Evolutionary conservation across 495 filamentous ascomycete genomes (phyloP).

Genomic region (Aspergillus diversus): DNA sequence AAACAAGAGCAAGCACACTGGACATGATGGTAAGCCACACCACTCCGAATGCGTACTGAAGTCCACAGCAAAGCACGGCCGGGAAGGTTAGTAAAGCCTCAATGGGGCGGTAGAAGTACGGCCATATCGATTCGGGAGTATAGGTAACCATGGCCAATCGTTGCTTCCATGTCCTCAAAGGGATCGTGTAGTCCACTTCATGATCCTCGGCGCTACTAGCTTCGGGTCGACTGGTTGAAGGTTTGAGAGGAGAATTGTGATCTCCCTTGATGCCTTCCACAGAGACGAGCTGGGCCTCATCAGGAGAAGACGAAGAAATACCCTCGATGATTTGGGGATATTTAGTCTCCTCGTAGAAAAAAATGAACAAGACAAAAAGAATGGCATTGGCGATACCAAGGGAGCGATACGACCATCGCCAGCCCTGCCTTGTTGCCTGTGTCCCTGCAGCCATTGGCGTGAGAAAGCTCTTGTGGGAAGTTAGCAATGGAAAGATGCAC

Average conservation of each 20-base stretch:
- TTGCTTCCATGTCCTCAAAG: conserved; percentile 30
- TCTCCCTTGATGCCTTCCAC: conserved; percentile 5
- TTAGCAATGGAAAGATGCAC: background rate
- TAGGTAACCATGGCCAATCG: conserved; percentile 31
- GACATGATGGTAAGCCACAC: conserved; percentile 41
- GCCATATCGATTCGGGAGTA: conserved; percentile 38
- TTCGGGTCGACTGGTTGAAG: conserved; percentile 5
- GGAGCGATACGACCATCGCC: conserved; percentile 37
- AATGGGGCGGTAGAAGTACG: conserved; percentile 40
- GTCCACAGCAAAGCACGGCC: conserved; percentile 41
- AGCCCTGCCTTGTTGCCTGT: conserved; percentile 37
- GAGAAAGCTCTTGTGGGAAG: conserved; percentile 33
- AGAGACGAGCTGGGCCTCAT: conserved; percentile 9
- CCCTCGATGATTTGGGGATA: conserved; percentile 31
- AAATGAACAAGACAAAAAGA: conserved; percentile 32
- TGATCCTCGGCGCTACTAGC: conserved; percentile 20
- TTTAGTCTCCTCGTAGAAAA: conserved; percentile 43
- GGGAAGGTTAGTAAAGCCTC: conserved; percentile 37
- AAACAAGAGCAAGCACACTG: conserved; percentile 34
- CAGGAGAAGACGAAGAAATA: background rate
- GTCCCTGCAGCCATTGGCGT: conserved; percentile 39
- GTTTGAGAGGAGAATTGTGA: conserved; percentile 12
- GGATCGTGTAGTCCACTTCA: conserved; percentile 33
- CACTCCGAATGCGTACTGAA: conserved; percentile 44
- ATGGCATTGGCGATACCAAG: conserved; percentile 35